Evolutionary conservation across 1,284 basidiomycete species (phyloP).

Genomic region (Blastosporella zonata): DNA sequence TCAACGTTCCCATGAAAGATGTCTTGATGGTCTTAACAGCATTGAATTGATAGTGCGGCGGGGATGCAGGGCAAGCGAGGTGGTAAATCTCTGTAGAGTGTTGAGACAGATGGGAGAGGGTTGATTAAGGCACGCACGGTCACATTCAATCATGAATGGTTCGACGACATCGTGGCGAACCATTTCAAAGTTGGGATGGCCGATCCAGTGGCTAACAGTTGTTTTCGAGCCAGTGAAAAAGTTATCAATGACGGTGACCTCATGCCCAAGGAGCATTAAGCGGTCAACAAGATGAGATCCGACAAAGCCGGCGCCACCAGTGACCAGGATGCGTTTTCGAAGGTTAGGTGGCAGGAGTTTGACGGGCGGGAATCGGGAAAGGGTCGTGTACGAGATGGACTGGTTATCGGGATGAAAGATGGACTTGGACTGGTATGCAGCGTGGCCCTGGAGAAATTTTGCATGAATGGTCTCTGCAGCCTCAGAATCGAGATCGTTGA

Average conservation of each 20-base stretch:
- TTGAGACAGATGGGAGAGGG: neutral
- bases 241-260: conserved; percentile 96
- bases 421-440: conserved; percentile 76
- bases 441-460: conserved; percentile 49
- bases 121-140: conserved; percentile 59
- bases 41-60: conserved; percentile 94
- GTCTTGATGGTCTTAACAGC: conserved; percentile 98
- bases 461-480: conserved; percentile 47
- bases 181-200: conserved; percentile 98
- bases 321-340: conserved; percentile 90
- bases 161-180: conserved; percentile 96
- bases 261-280: conserved; percentile 95
- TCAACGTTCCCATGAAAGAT: conserved; percentile 94
- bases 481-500: conserved; percentile 36
- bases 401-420: conserved; percentile 76
- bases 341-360: conserved; percentile 74
- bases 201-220: conserved; percentile 91
- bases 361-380: conserved; percentile 89
- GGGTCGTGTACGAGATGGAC: conserved; percentile 87
- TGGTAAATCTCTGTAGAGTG: conserved; percentile 85
- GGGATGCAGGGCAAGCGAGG: conserved; percentile 93
- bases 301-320: conserved; percentile 96
- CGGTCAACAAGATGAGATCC: conserved; percentile 97
- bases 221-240: conserved; percentile 98
- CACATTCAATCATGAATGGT: conserved; percentile 96